phyloP scores from a whole-genome alignment of 1,139 yeast genomes.

The Hansenula sp. region DNA sequence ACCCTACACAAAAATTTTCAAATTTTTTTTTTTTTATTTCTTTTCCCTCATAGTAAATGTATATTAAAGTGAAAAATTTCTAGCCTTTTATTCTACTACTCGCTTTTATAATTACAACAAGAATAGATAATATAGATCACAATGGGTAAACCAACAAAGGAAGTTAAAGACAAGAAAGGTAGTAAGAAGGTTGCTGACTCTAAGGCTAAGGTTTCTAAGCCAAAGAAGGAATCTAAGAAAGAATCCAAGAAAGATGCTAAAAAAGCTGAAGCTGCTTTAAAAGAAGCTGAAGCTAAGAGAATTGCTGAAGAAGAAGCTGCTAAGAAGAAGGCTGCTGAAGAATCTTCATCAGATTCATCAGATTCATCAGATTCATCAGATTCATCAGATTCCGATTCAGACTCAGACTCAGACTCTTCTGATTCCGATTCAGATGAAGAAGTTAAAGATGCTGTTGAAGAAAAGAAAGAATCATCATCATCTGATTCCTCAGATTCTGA shows the following conservation, averaged over 20 bases:
- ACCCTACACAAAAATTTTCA: neutral
- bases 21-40: neutral
- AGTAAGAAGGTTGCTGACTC: slow-evolving; percentile 20
- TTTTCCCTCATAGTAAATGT: neutral
- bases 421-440: slow-evolving; percentile 23
- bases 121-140: slow-evolving; percentile 10
- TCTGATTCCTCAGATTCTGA: slow-evolving; percentile 19
- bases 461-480: slow-evolving; percentile 2
- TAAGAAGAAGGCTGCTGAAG: slow-evolving; percentile 24
- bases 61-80: slow-evolving; percentile 4
- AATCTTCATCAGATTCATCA: slow-evolving; percentile 17
- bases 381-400: slow-evolving; percentile 17
- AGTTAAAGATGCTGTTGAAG: slow-evolving; percentile 4
- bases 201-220: slow-evolving; percentile 15
- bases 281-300: slow-evolving; percentile 30
- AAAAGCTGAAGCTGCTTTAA: slow-evolving; percentile 29
- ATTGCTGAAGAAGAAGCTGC: slow-evolving; percentile 22
- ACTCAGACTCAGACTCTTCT: slow-evolving; percentile 9
- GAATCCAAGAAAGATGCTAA: slow-evolving; percentile 32
- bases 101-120: neutral
- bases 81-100: slow-evolving; percentile 1
- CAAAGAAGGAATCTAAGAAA: slow-evolving; percentile 25
- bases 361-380: slow-evolving; percentile 17
- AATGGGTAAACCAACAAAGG: slow-evolving; percentile 23
- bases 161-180: slow-evolving; percentile 21